phyloP scores from a whole-genome alignment of 2,329 filamentous ascomycete genomes.

The Microdochium paspali region DNA sequence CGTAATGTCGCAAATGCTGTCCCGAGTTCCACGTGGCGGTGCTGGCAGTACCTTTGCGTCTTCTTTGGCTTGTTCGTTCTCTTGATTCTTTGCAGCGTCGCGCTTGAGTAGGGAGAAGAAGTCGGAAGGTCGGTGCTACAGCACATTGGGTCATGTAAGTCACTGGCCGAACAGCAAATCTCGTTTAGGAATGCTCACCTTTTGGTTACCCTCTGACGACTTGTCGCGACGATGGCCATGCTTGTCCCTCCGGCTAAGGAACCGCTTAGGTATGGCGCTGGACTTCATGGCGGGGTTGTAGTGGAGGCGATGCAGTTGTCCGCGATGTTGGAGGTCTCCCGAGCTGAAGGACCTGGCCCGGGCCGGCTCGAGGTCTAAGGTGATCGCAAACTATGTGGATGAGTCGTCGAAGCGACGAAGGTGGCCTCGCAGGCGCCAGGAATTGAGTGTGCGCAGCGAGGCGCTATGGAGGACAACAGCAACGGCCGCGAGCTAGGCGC shows the following conservation, averaged over 20 bases:
- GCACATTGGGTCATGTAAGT: constrained; percentile 3
- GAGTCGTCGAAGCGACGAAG: neutral
- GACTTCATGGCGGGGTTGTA: constrained; percentile 38
- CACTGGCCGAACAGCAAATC: constrained; percentile 2
- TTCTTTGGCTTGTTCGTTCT: constrained; percentile 40
- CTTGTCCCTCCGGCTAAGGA: constrained; percentile 64
- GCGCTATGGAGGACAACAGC: neutral
- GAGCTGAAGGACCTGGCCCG: neutral
- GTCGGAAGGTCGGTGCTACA: constrained; percentile 44
- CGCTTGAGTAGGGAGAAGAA: constrained; percentile 57
- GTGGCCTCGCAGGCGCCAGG: neutral
- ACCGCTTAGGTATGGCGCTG: constrained; percentile 45
- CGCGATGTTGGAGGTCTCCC: constrained; percentile 1
- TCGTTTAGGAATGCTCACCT: constrained; percentile 31
- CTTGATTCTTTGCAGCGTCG: constrained; percentile 41
- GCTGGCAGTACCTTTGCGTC: constrained; percentile 20
- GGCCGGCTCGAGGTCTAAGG: constrained; percentile 3
- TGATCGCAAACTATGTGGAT: neutral
- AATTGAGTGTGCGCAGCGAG: neutral
- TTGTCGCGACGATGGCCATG: constrained; percentile 45
- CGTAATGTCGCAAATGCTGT: no score
- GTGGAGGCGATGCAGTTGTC: constrained; percentile 2
- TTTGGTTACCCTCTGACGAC: constrained; percentile 43
- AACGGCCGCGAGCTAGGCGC: neutral
- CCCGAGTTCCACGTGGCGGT: constrained; percentile 6